Conservation (phyloP, 2,329 filamentous ascomycete species). For the Hysterium pulicare region DNA sequence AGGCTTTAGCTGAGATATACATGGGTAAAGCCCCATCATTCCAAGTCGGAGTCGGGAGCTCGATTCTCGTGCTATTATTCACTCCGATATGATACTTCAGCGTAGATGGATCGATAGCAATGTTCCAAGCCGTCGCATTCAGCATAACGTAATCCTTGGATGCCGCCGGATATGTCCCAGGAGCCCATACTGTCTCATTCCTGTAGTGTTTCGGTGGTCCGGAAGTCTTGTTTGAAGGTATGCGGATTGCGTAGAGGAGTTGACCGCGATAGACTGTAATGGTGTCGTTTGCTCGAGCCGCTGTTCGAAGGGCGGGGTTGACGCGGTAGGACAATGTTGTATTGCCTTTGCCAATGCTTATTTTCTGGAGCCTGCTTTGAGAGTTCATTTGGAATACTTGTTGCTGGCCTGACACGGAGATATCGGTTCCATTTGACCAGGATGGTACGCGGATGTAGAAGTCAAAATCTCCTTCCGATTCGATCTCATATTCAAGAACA, state of each 20-base stretch:
- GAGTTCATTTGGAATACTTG: not conserved
- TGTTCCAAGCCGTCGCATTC: conserved; percentile 32
- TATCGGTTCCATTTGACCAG: conserved; percentile 34
- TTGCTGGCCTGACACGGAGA: not conserved
- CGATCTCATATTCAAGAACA: conserved; percentile 40
- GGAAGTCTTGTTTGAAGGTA: conserved; percentile 16
- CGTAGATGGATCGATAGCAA: conserved; percentile 34
- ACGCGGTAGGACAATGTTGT: conserved; percentile 10
- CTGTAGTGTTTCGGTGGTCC: no score
- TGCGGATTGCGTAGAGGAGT: conserved; percentile 36
- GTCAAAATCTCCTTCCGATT: conserved; percentile 34
- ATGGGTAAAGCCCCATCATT: conserved; percentile 28
- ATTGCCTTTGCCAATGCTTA: conserved; percentile 6
- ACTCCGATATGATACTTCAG: conserved; percentile 14
- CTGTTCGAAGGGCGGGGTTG: conserved; percentile 32
- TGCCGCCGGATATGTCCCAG: conserved; percentile 16
- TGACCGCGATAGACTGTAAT: conserved; percentile 35
- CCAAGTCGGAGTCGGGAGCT: conserved; percentile 32
- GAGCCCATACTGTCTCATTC: no score
- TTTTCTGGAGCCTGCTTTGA: not conserved
- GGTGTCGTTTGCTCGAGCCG: conserved; percentile 40
- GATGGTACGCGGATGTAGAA: conserved; percentile 47
- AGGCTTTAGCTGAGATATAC: conserved; percentile 29
- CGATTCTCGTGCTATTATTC: not conserved
- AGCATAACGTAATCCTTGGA: conserved; percentile 25